Evolutionary conservation across 768 basidiomycete species (phyloP), one percentile per base, ranked within the genome.

Genomic region (Suillus americanus): DNA sequence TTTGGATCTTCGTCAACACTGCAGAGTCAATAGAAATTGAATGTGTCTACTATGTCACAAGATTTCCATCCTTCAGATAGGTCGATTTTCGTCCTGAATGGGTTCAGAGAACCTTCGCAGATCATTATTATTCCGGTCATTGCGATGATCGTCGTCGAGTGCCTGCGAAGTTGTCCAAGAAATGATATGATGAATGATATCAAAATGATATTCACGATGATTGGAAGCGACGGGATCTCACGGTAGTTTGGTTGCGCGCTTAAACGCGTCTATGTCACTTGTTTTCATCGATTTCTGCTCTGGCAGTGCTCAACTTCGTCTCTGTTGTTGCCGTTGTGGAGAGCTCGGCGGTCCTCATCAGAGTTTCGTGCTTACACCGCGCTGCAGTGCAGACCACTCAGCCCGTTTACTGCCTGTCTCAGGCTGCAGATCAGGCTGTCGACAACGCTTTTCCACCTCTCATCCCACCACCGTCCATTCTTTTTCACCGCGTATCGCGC

Each of bases 381-480:
- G 25, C 25, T 40, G 23, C 20, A 54, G 53, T 57, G 35, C 30
- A 33, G 51, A 33, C 33, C 10, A 13, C 23, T 23, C 12, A 35
- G 35, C 41, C 5, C 41, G 16, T 28, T 28, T 28, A 28, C 25
- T 51, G 3, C 25, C 51, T 53, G 30, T 53, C 35, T 35, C 35
- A 9, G 35, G 35, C 10, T 53, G 30, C 51, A 30, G 28, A 33
- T 5, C 20, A 20, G 18, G 18, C 8, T 20, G 30, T 57, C 23
- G 16, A 50, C 50, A 57, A 40, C 8, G 23, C 23, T 20, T 20
- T 28, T 57, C n/a, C 14, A 28, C 38, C 8, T 40, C 16, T 40
- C 56, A 57, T 28, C 50, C 14, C 55, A 56, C 37, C 23, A 37
- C 56, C 9, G 9, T 59, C 37, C 57, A 59, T 59, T 59, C 38